phyloP scores from a whole-genome alignment of 768 basidiomycete species.

The Candolleomyces efflorescens region DNA sequence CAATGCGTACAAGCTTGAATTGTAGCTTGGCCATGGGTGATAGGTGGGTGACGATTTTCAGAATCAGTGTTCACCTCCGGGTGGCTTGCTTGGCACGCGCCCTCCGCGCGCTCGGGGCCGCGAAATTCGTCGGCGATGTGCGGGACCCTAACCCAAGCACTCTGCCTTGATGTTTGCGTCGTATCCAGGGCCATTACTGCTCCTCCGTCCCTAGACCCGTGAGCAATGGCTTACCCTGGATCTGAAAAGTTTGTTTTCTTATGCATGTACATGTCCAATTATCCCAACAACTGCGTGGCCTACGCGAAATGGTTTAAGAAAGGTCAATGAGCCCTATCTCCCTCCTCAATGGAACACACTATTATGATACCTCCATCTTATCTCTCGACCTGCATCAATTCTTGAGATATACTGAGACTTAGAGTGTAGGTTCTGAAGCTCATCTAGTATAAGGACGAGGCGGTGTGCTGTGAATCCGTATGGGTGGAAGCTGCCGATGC shows the following conservation, averaged over 20 bases:
- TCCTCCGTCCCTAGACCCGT: background rate
- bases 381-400: too few species aligned
- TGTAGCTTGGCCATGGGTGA: too few species aligned
- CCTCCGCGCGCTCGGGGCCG: too few species aligned
- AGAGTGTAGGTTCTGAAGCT: conserved; percentile 60
- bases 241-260: conserved; percentile 73
- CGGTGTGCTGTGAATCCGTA: conserved; percentile 24
- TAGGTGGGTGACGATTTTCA: too few species aligned
- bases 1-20: too few species aligned
- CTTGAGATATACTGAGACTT: conserved; percentile 57
- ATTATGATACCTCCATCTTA: too few species aligned
- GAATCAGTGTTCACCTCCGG: too few species aligned
- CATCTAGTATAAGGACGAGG: conserved; percentile 80
- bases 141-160: too few species aligned
- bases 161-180: too few species aligned
- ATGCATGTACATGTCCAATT: conserved; percentile 80
- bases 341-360: too few species aligned
- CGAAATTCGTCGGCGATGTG: too few species aligned
- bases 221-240: conserved; percentile 62
- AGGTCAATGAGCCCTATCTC: conserved; percentile 50
- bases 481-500: background rate
- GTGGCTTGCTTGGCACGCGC: too few species aligned
- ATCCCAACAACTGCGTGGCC: conserved; percentile 80
- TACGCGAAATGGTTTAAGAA: conserved; percentile 77
- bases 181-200: background rate